Evolutionary conservation across 2,329 filamentous ascomycete species (phyloP), one percentile per base, ranked within the genome.

Genomic region (Magnaporthiopsis rhizophila): DNA sequence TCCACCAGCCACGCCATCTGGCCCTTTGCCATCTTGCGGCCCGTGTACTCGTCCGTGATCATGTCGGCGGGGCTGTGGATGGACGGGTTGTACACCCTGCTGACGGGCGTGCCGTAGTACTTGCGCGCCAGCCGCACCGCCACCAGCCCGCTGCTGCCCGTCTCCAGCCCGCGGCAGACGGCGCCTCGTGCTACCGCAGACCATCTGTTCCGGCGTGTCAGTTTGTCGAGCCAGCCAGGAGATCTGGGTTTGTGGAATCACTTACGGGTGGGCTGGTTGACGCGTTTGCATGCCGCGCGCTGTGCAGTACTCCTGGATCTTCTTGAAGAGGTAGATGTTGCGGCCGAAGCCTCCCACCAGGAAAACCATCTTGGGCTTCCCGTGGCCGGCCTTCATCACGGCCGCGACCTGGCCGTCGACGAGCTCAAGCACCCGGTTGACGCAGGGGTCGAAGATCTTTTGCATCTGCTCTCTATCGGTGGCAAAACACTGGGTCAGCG

Each of bases 111-210:
- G 59, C 68, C 68, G 62, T 69, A 70, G 64, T 66, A 65, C 59
- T 67, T 68, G 59, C 68, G 64, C 57, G 67, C 65, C 60, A 67
- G 65, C 21, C 68, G 67, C 8, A 67, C 62, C 58, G 63, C 65
- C 58, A 69, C 64, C 8, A 68, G 63, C 30, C 68, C 64, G 13
- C 32, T 34, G 50, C 58, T 65, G 61, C 26, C 61, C 58, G 28
- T n/a, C 28, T 69, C 68, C 21, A 69, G 67, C 11, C 67, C 68
- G 28, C 67, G 64, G 36, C 66, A 66, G 18, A 69, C 66, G 11
- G 66, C 68, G 28, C 67, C 65, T 11, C 62, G 62, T 13, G 65
- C 62, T 1, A 64, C 65, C 3, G 64, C 64, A 7, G 60, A 66
- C 59, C 63, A 64, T 45, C 59, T 61, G 32, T 30, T 8, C 18